Evolutionary conservation across 768 basidiomycete species (phyloP).

Genomic region (Boletellus ananas): DNA sequence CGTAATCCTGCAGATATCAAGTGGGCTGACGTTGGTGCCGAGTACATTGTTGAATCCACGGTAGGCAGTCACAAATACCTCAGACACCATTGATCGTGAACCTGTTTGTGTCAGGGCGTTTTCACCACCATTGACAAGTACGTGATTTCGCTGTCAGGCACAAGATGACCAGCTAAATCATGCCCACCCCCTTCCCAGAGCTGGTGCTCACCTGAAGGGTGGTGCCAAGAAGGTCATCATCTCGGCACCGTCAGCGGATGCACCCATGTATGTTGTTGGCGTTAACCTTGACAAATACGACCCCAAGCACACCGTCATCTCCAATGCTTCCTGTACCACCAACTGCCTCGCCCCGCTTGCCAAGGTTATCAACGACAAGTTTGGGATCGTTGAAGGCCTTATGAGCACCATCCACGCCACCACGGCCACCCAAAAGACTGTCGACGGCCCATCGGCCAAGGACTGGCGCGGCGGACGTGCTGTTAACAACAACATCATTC

Average conservation of each 20-base stretch:
- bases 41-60: conserved; percentile 96
- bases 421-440: conserved; percentile 93
- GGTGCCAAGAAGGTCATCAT: conserved; percentile 99
- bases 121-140: conserved; percentile 93
- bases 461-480: conserved; percentile 98
- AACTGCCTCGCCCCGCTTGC: conserved; percentile 99
- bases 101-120: conserved; percentile 59
- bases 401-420: conserved; percentile 99
- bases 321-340: conserved; percentile 99
- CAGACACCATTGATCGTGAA: conserved; percentile 1
- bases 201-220: conserved; percentile 90
- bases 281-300: conserved; percentile 95
- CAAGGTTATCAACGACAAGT: conserved; percentile 97
- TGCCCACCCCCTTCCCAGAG: conserved; percentile 42
- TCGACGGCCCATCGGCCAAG: conserved; percentile 91
- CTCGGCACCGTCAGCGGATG: conserved; percentile 96
- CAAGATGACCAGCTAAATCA: conserved; percentile 1
- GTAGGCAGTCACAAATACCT: conserved; percentile 38
- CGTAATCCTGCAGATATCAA: conserved; percentile 81
- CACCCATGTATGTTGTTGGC: conserved; percentile 92
- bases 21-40: conserved; percentile 79
- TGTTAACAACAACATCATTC: conserved; percentile 98
- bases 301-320: conserved; percentile 87
- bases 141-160: conserved; percentile 26
- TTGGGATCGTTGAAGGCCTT: conserved; percentile 92